Conservation (phyloP, 2,329 filamentous ascomycete species). For the Exophiala phaeomuriformis region DNA sequence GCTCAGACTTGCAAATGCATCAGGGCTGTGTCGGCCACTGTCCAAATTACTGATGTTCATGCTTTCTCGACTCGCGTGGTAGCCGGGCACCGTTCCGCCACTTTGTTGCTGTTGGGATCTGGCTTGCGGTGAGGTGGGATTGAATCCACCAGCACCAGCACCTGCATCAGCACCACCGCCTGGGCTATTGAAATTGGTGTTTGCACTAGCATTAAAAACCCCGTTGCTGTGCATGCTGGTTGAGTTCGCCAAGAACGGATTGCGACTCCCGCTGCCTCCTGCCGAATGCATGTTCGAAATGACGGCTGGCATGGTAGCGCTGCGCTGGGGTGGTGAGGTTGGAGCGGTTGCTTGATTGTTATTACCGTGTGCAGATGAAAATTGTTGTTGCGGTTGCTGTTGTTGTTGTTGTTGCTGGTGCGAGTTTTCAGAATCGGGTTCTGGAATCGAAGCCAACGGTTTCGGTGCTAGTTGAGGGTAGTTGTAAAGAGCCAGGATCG, state of each 20-base stretch:
- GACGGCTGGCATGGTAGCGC: constrained; percentile 31
- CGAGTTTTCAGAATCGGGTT: constrained; percentile 27
- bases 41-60: constrained; percentile 43
- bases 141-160: background rate
- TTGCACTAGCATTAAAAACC: background rate
- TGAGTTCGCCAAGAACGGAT: constrained; percentile 30
- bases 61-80: constrained; percentile 40
- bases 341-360: constrained; percentile 14
- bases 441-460: constrained; percentile 27
- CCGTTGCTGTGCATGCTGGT: constrained; percentile 3
- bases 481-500: constrained; percentile 43
- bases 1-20: constrained; percentile 46
- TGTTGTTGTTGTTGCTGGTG: background rate
- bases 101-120: too few species aligned
- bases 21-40: constrained; percentile 44
- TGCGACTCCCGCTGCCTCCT: constrained; percentile 29
- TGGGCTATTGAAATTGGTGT: background rate
- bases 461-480: constrained; percentile 32
- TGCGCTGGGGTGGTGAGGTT: constrained; percentile 29
- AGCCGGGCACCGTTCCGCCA: constrained; percentile 15
- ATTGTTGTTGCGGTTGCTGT: constrained; percentile 4
- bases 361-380: constrained; percentile 23
- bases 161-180: constrained; percentile 2
- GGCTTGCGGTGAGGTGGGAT: background rate
- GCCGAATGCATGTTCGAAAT: constrained; percentile 24